Base-by-base conservation (phyloP, 768 basidiomycete species). In the Lactarius sanguifluus region DNA sequence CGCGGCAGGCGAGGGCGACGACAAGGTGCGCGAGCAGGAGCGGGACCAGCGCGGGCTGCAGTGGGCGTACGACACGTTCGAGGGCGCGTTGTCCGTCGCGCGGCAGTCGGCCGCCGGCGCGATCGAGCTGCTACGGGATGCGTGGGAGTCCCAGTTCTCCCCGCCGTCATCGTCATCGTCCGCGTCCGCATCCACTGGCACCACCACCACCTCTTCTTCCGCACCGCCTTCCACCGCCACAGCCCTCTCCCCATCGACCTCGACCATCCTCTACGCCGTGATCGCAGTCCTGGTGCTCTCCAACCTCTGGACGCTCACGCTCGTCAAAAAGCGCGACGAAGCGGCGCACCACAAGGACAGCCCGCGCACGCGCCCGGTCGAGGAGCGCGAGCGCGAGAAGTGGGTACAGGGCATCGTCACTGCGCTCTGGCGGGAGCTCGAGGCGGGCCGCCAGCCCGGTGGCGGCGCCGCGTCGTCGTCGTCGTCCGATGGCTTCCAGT, bases 61-160 rank as follows among this genome's bases (percentile, higher is more conserved):
- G 72, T 94, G 92, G 92, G 92, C 92, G 3, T 91, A 86, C 79
- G 92, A 94, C 70, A 94, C 92, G 57, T 83, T 91, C 75, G 88
- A 87, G 36, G 92, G 91, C 12, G 88, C 92, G 2, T 82, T 79
- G 67, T 81, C 83, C 69, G 92, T 94, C 67, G 91, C 85, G 36
- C 79, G 78, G 72, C 85, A 86, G 73, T 91, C 89, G 67, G 84
- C 90, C 52, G 80, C 77, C 56, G 90, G 86, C 23, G 89, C 90
- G 30, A 73, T 93, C 66, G 92, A 93, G 79, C 86, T 94, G 52
- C 79, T 94, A 64, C 79, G 77, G 61, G 92, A 94, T 72, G 86
- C 86, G 0, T 91, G 89, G 90, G 91, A 92, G 62, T 13, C 50
- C 23, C 85, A 90, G 72, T 87, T 25, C 25, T 52, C 50, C 3